Evolutionary conservation across 495 filamentous ascomycete genomes (phyloP), one percentile per base, ranked within the genome.

Genomic region (Aspergillus olivimuriae): DNA sequence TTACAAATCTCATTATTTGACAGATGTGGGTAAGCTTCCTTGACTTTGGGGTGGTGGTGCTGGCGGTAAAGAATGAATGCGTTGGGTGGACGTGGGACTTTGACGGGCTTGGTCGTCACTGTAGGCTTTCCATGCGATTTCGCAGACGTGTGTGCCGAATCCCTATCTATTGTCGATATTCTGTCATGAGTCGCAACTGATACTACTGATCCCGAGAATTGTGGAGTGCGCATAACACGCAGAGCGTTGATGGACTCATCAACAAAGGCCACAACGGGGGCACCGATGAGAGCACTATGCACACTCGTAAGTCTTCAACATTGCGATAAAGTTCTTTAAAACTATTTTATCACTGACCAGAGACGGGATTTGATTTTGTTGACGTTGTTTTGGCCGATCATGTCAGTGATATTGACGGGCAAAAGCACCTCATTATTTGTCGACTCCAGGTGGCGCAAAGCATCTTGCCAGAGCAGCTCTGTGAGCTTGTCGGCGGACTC

Each of bases 1-100:
- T 62, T 59, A 76, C 72, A 75, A 19, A 75, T 72, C 10, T 73
- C 51, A 34, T 65, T 70, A 43, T 68, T 74, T 6, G 61, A 62
- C 6, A 69, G 41, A 9, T 55, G 54, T 16, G 68, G 70, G 23
- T 72, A 56, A 16, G 51, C 41, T n/a, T 44, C 56, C 35, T 63
- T 65, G 24, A 69, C 39, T 10, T 31, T 28, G 5, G 56, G 50
- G 43, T 72, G 69, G 32, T 68, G 49, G 32, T 62, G 45, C 40
- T 70, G 57, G 11, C 72, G 65, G 39, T 69, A 75, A 26, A 73
- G 48, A 39, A 74, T 74, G 38, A 65, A 74, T 2, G 58, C 58
- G 51, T 75, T 75, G 6, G 57, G 56, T 14, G 72, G 70, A 4
- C 63, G 62, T 39, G 69, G 69, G 24, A 72, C 46, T 43, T 69